A percentile compares a stretch with the other conserved stretches of the same genome.
Evolutionary conservation across 1,139 yeast species (phyloP).

Genomic region (Debaryomyces nepalensis): DNA sequence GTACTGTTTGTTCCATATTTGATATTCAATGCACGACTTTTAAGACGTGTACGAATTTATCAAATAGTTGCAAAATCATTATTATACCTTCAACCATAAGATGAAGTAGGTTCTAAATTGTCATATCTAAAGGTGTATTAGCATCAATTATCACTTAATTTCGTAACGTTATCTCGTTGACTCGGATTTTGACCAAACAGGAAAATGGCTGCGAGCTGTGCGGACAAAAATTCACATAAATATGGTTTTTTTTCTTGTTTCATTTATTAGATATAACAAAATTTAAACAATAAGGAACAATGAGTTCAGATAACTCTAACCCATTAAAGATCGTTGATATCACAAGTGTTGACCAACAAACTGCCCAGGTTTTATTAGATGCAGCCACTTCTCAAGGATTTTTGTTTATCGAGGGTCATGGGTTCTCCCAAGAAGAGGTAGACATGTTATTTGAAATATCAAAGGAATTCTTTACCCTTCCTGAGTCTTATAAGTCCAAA

Average conservation of each 20-base stretch:
- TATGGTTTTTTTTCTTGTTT: no score
- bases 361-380: constrained; percentile 57
- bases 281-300: background rate
- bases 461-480: constrained; percentile 57
- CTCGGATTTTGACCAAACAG: no score
- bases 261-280: background rate
- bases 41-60: background rate
- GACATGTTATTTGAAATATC: constrained; percentile 57
- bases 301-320: constrained; percentile 22
- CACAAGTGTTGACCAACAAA: constrained; percentile 41
- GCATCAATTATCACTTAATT: no score
- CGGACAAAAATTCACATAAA: no score
- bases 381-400: constrained; percentile 77
- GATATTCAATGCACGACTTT: constrained; percentile 3
- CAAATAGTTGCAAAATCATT: background rate
- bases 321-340: constrained; percentile 63
- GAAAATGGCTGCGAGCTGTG: no score
- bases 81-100: no score
- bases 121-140: no score
- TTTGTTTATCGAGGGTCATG: constrained; percentile 74
- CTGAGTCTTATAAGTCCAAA: constrained; percentile 51
- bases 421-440: constrained; percentile 62
- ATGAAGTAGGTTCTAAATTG: no score
- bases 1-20: background rate
- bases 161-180: no score